A percentile compares a stretch with the other conserved stretches of the same genome.
phyloP scores from a whole-genome alignment of 768 basidiomycete species.

The Pulveroboletus sp. region DNA sequence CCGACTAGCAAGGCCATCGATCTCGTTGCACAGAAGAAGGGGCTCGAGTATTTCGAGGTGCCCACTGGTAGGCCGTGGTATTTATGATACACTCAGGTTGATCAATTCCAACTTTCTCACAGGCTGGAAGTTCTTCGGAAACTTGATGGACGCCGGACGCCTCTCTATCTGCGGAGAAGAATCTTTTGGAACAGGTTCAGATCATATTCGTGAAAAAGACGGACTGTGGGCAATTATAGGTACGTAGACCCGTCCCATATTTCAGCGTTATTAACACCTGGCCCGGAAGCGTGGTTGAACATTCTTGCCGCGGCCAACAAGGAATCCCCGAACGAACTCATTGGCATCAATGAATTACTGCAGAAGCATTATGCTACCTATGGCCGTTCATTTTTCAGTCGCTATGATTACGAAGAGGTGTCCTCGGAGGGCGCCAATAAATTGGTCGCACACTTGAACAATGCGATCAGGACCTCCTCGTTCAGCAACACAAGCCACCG shows the following conservation, averaged over 20 bases:
- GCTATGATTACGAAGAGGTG: constrained; percentile 99
- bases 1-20: constrained; percentile 97
- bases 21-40: constrained; percentile 90
- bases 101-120: neutral
- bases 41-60: constrained; percentile 90
- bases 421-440: constrained; percentile 85
- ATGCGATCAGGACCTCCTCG: constrained; percentile 59
- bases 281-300: constrained; percentile 83
- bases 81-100: neutral
- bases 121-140: constrained; percentile 99
- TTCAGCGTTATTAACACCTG: constrained; percentile 5
- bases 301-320: constrained; percentile 89
- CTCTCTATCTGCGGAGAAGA: constrained; percentile 99
- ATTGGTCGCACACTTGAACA: constrained; percentile 75
- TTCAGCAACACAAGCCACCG: constrained; percentile 66
- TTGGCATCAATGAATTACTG: constrained; percentile 90
- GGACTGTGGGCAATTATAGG: constrained; percentile 97
- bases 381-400: constrained; percentile 97
- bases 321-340: constrained; percentile 65
- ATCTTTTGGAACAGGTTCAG: constrained; percentile 99
- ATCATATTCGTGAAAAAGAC: constrained; percentile 99
- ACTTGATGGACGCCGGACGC: constrained; percentile 97
- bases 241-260: constrained; percentile 35
- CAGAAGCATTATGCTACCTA: constrained; percentile 85
- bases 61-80: constrained; percentile 68